Base-by-base conservation (phyloP, 2,329 filamentous ascomycete species). In the Curvularia sp. region DNA sequence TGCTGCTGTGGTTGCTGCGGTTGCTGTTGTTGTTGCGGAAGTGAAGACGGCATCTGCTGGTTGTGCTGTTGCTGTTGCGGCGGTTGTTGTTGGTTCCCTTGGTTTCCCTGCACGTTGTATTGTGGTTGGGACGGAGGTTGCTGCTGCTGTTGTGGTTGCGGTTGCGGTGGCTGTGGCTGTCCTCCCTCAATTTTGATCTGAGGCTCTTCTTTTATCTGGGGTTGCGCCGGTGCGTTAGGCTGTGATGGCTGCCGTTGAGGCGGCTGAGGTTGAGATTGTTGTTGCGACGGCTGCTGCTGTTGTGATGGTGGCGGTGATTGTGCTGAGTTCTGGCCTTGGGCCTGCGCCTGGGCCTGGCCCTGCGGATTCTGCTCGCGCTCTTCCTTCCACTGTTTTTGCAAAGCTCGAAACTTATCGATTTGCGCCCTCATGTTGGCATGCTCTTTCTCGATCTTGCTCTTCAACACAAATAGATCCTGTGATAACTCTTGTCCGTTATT, bases 111-210 rank as follows among this genome's bases (percentile, higher is more conserved):
- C 56, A 71, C 62, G 55, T 67, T 74, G 59, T 70, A 70, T 28
- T 58, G 58, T n/a, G 55, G 27, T 47, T 60, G 57, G 12, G 49
- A 41, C 41, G 47, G 56, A 30, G 46, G 34, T 18, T 64, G 43
- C 32, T 36, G 46, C 30, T 66, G 62, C 49, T 69, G 61, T 28
- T 63, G 56, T n/a, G 66, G 60, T 49, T 71, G 67, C 42, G 58
- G 61, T 45, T 67, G 70, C 42, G 58, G 61, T 45, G 66, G 70
- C n/a, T 61, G 60, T 41, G 60, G 49, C 34, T 67, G 64, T 23
- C 65, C 70, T n/a, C 68, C 70, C 55, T 77, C 75, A n/a, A 74
- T 53, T 60, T 77, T 77, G 54, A 77, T 73, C 21, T 74, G 72
- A 5, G 73, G 72, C 34, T 70, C 70, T 46, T 76, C 75, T 21